Percentiles rank a stretch among this genome's conserved stretches.
Evolutionary conservation across 257 asterid genomes (phyloP).

Genomic region (Solanum corneliomulleri): DNA sequence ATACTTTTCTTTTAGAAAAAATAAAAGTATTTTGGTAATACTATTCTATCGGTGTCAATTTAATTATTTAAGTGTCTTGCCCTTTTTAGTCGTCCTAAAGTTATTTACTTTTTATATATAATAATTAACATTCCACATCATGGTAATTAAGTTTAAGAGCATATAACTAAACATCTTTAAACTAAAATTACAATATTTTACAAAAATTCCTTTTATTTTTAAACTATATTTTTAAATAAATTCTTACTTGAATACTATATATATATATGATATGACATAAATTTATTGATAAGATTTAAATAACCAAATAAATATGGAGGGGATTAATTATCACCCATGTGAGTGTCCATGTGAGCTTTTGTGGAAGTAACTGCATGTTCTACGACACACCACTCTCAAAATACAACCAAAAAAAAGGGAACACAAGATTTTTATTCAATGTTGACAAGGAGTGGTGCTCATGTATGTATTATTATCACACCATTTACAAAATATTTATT

Average conservation of each 20-base stretch:
- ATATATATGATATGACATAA: background rate
- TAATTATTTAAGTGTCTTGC: background rate
- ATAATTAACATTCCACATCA: too few relatives aligned
- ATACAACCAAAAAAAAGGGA: background rate
- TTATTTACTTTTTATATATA: too few relatives aligned
- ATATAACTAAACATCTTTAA: background rate
- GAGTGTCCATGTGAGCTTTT: background rate
- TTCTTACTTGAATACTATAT: background rate
- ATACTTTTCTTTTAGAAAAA: too few relatives aligned
- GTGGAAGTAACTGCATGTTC: background rate
- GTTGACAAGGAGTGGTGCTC: constrained; percentile 13
- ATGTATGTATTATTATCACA: constrained; percentile 3
- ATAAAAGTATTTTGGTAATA: too few relatives aligned
- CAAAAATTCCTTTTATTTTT: too few relatives aligned
- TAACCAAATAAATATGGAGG: background rate
- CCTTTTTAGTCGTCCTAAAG: too few relatives aligned
- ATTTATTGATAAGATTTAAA: background rate
- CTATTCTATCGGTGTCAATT: background rate
- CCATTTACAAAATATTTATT: background rate
- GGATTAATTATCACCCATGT: background rate
- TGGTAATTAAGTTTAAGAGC: background rate
- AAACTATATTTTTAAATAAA: too few relatives aligned
- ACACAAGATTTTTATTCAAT: background rate
- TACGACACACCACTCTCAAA: background rate
- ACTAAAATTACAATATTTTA: too few relatives aligned